Base-by-base conservation (phyloP, 73 alveolate species). In the Paraurostyla sp. region DNA sequence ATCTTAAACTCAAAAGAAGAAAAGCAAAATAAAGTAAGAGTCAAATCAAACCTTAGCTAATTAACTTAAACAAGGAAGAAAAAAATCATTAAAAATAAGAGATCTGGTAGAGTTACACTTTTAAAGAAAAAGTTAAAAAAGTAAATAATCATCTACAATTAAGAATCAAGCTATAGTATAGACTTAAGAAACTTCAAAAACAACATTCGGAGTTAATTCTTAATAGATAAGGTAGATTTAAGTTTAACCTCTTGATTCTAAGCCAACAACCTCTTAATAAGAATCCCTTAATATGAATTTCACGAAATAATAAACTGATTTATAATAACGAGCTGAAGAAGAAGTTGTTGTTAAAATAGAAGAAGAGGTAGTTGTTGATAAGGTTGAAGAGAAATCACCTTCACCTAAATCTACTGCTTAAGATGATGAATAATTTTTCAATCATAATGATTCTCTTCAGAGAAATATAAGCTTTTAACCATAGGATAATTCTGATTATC, bases 71-170 rank as follows among this genome's bases (percentile, higher is more conserved):
- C 9, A 65, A 3, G 25, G 36, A 7, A 6, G 58, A 1, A 65
- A 40, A 38, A 65, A 40, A 38, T 36, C 56, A 1, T 38, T 22
- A 38, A 65, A 65, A 30, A 22, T 65, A 3, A 65, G 41, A 38
- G 82, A 65, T 13, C 25, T 65, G 25, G 82, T 65, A 2, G 82
- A 65, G 25, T 38, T 38, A 38, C 82, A 65, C 36, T 65, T 18
- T 38, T 65, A 36, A 40, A 65, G 41, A 38, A 13, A 65, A 40
- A 40, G 46, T 16, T 40, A 18, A 32, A 6, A 32, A 2, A 65
- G 41, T 30, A 65, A 15, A 38, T 2, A 30, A 11, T 4, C 7
- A 0, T 22, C 35, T 11, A 65, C 16, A 6, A 22, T 65, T 3
- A 65, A 38, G 23, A 38, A 65, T 35, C 18, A 32, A 15, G 46